Base-by-base conservation (phyloP, 306 rosid genomes). In the Leucaena leucocephala region DNA sequence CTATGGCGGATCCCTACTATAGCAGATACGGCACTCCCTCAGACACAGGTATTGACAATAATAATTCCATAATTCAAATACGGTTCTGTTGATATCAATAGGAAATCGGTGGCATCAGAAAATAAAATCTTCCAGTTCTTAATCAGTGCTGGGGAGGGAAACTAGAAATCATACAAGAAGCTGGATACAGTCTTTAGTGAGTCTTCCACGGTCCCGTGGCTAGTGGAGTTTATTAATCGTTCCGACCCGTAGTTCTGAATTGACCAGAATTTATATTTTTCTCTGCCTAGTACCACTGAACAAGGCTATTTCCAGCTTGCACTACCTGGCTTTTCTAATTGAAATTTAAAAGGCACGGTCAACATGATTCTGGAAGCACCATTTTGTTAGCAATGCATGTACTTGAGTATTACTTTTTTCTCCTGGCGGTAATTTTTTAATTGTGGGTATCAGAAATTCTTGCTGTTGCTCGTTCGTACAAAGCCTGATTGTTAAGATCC, bases 1-100 rank as follows among this genome's bases (percentile, higher is more conserved):
- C 55, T 40, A 92, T 86, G 97, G 88, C 80, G 61, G 95, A 90
- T 72, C 89, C 95, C 68, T 79, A 86, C 64, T 79, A 88, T 61
- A 73, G 72, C 70, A 73, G 88, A 50, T 84, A 88, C 82, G 39
- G 17, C 67, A n/a, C 88, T 78, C 13, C 87, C 5, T 38, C 80
- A 6, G 84, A 88, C 43, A 61, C 76, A 86, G 94, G 93, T 92
- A 78, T 22, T 71, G 43, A 5, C 43, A 48, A 7, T 6, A 3
- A 2, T 42, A 15, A 33, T 74, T 65, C 42, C 73, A 2, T 61
- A 12, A 61, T 61, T 61, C 8, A 9, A 2, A 50, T 57, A 3
- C 22, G 39, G 38, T 17, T 8, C 70, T 11, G 44, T 54, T 35
- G 27, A 71, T n/a, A 17, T 59, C 42, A 59, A 8, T 48, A 72